Base-by-base conservation (phyloP, 441 rosid species). In the Syzygium malaccense region DNA sequence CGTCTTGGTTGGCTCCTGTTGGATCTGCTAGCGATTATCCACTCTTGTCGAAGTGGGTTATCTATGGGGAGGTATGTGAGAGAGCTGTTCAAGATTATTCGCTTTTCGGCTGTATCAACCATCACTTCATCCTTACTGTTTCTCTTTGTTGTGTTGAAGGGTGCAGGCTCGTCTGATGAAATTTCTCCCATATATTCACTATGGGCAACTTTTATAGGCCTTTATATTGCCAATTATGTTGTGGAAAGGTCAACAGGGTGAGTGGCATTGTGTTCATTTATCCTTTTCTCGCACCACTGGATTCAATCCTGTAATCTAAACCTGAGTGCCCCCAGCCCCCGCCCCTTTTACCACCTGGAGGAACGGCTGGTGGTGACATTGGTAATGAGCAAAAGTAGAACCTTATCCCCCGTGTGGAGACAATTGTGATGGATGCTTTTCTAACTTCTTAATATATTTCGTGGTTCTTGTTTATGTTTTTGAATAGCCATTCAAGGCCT, bases 11-110 rank as follows among this genome's bases (percentile, higher is more conserved):
- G 94, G 99, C 99, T 91, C 99, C 99, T 37, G 99, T 98, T 92
- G 99, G 99, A 79, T 96, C 98, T 90, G 99, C 98, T 48, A 95
- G 98, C 92, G 99, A 98, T 90, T 98, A 98, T 94, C 99, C 99
- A 55, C 96, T 98, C 87, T 88, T 98, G 87, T 97, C 99, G 75
- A 98, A 98, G 92, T 98, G 99, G 99, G 98, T 98, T 91, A 95
- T 98, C 51, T 98, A 97, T 80, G 99, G 99, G 87, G 99, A 98
- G 99, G 99, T 98, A 94, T 79, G 88, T 80, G 86, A 89, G 86
- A 60, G 57, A 37, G n/a, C 51, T 37, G 83, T 75, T 75, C 87
- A 49, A 28, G 86, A 62, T 71, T 41, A 64, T 71, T 89, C 9
- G n/a, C n/a, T 41, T 75, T 37, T 75, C 48, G 25, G 25, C n/a